Evolutionary conservation across 805 yeast species (phyloP).

Genomic region (Suhomyces xylopsoci): DNA sequence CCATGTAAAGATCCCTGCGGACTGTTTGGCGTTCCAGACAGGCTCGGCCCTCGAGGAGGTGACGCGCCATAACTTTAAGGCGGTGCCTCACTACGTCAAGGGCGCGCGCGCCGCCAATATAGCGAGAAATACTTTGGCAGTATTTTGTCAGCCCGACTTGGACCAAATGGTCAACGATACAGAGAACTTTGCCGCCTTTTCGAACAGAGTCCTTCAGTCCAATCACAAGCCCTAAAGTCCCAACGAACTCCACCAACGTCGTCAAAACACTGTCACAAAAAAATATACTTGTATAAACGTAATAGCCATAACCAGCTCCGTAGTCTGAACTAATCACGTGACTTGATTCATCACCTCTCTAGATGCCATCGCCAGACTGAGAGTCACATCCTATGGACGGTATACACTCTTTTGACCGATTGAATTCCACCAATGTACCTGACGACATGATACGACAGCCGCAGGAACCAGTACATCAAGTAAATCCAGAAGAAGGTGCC

Average conservation of each 20-base stretch:
- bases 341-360: neutral
- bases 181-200: slow-evolving; percentile 50
- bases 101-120: slow-evolving; percentile 36
- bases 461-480: neutral
- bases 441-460: neutral
- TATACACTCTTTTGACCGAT: neutral
- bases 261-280: too few species aligned
- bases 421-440: neutral
- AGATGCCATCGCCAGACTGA: neutral
- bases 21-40: slow-evolving; percentile 59
- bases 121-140: slow-evolving; percentile 56
- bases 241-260: neutral
- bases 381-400: neutral
- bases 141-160: slow-evolving; percentile 59
- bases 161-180: slow-evolving; percentile 44
- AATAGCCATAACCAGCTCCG: too few species aligned
- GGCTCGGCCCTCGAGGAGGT: slow-evolving; percentile 56
- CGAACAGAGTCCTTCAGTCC: slow-evolving; percentile 37
- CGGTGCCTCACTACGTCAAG: slow-evolving; percentile 57
- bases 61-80: slow-evolving; percentile 47
- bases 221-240: slow-evolving; percentile 31
- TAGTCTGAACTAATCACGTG: neutral
- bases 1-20: slow-evolving; percentile 51
- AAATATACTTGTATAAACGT: too few species aligned
- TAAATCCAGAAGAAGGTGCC: neutral